These are phyloP conservation scores for Aspergillus sp. DNA, from an alignment of 2,329 filamentous ascomycete genomes.

Conservation along the genomic window DNA sequence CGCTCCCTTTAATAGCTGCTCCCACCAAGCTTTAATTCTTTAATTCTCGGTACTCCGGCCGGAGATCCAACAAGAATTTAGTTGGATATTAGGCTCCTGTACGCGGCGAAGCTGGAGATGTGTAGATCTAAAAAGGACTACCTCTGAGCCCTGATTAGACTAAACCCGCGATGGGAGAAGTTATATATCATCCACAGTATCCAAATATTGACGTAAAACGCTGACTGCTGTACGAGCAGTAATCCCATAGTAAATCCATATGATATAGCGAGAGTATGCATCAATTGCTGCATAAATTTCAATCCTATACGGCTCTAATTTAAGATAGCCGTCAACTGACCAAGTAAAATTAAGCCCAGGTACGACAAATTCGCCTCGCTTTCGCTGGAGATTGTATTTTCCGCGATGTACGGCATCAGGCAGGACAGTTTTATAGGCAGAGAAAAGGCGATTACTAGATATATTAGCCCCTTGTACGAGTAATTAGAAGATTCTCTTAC, in stretches of 20 bases:
- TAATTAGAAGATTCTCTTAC: background rate
- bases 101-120: conserved; percentile 7
- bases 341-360: conserved; percentile 20
- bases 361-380: conserved; percentile 12
- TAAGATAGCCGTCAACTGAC: conserved; percentile 21
- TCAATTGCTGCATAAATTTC: conserved; percentile 23
- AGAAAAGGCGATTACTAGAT: conserved; percentile 14
- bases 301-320: conserved; percentile 18
- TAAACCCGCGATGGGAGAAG: conserved; percentile 11
- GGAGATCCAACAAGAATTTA: too few relatives aligned
- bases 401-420: conserved; percentile 7
- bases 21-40: too few relatives aligned
- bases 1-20: too few relatives aligned
- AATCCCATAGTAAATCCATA: conserved; percentile 19
- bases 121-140: conserved; percentile 8
- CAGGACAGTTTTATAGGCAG: conserved; percentile 6
- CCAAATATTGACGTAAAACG: conserved; percentile 17
- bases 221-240: too few relatives aligned
- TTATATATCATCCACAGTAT: conserved; percentile 4
- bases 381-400: conserved; percentile 6
- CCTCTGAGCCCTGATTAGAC: conserved; percentile 12
- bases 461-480: background rate
- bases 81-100: conserved; percentile 8
- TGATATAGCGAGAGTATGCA: conserved; percentile 21
- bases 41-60: too few relatives aligned